Evolutionary conservation across 305 asterid genomes (phyloP), one percentile per base, ranked within the genome.

Genomic region (Fraxinus platypoda): DNA sequence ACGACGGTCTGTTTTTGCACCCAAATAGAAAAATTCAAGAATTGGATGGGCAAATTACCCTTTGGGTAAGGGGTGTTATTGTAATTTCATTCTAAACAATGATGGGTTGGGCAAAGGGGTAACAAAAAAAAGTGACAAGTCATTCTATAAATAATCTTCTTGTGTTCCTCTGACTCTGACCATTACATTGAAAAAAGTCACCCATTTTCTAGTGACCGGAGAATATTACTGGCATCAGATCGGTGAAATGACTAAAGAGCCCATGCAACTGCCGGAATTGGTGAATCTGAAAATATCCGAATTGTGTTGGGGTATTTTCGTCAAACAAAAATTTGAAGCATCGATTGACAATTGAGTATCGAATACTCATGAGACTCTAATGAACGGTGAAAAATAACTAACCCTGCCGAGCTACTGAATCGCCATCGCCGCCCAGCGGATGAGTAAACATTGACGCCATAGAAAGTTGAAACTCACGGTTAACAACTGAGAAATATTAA

Each of bases 301-400:
- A 68, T 83, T 78, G 6, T 25, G 64, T 1, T 76, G 85, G 93
- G 92, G 84, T 82, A 85, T 74, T 88, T 82, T 87, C 78, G 91
- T 86, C 87, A 89, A 70, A 82, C 77, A 73, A 3, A 8, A 6
- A 57, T 30, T 15, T 31, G 75, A 43, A 80, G 9, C 78, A 73
- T 70, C 81, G 81, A 77, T 37, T 79, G 79, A 74, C 79, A 54
- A 73, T 82, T 68, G 90, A 82, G 25, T 52, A 52, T n/a, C 21
- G 88, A 87, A 87, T 23, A 68, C 74, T 68, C 74, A 68, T 6
- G 89, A 62, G 77, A 81, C 13, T 78, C 38, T 6, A 52, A 68
- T 66, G 82, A 74, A 78, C 68, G 31, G 43, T 11, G 12, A 28
- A 38, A 52, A 68, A 38, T n/a, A 79, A 78, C 57, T 15, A 71